Conservation (phyloP, 257 asterid genomes). For the Marsdenia floribunda region DNA sequence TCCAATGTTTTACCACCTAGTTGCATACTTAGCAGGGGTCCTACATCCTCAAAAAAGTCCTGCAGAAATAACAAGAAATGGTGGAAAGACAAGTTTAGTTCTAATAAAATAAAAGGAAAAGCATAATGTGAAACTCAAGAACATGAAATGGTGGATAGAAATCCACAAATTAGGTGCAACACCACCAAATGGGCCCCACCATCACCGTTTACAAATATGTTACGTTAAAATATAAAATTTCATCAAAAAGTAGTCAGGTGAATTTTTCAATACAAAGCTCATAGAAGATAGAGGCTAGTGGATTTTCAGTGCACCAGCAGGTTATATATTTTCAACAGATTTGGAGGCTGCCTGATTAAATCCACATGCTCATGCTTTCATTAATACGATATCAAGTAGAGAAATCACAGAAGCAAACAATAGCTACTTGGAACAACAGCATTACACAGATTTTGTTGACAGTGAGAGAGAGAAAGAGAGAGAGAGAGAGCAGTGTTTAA, state of each 20-base stretch:
- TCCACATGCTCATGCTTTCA: not conserved
- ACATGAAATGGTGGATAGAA: not conserved
- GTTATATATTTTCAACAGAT: not conserved
- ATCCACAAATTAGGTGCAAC: not conserved
- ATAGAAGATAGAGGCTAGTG: not conserved
- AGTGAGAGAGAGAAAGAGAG: not conserved
- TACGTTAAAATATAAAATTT: not conserved
- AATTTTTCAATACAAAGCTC: not conserved
- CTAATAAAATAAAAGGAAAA: not conserved
- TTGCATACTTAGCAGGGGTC: constrained; percentile 90
- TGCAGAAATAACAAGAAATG: constrained; percentile 25
- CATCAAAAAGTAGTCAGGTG: not conserved
- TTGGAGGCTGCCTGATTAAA: not conserved
- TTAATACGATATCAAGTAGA: not conserved
- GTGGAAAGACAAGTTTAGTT: not conserved
- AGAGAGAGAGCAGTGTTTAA: not conserved
- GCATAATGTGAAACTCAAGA: not conserved
- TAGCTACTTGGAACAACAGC: not conserved
- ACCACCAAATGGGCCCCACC: not conserved
- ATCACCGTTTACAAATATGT: not conserved
- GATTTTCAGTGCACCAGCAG: not conserved
- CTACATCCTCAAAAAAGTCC: constrained; percentile 98
- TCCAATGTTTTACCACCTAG: constrained; percentile 87
- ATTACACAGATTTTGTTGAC: not conserved
- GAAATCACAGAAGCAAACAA: not conserved